phyloP scores from a whole-genome alignment of 371 early-diverging fungal genomes.

The Mortierella sp. region DNA sequence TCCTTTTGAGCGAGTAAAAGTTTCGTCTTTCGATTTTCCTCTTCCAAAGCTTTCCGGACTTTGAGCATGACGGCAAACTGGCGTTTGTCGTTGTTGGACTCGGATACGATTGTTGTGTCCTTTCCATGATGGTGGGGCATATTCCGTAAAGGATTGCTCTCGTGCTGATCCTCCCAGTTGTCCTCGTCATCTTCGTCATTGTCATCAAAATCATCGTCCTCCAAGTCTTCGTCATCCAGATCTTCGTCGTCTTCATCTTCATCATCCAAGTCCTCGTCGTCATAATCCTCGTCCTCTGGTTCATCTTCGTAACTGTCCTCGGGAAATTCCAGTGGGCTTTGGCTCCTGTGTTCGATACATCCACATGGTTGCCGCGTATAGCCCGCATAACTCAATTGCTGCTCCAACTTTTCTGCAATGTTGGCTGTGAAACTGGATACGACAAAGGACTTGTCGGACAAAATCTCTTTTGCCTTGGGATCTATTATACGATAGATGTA shows the following conservation, averaged over 20 bases:
- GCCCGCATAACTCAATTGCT: constrained; percentile 15
- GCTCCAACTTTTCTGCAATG: constrained; percentile 27
- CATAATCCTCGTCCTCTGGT: constrained; percentile 17
- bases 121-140: constrained; percentile 23
- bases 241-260: constrained; percentile 33
- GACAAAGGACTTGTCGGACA: constrained; percentile 29
- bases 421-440: constrained; percentile 31
- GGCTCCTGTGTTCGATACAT: constrained; percentile 21
- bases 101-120: background rate
- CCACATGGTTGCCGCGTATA: constrained; percentile 12
- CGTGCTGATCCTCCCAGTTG: constrained; percentile 8
- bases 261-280: constrained; percentile 23
- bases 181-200: constrained; percentile 32
- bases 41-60: constrained; percentile 16
- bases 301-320: constrained; percentile 40
- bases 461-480: constrained; percentile 27
- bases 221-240: constrained; percentile 19
- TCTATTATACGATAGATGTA: no score
- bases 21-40: constrained; percentile 18
- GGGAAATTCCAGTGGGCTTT: constrained; percentile 22
- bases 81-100: constrained; percentile 25
- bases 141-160: constrained; percentile 17
- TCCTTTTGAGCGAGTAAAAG: constrained; percentile 20
- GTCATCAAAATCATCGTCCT: constrained; percentile 24
- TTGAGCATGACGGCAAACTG: constrained; percentile 26